Base-by-base conservation (phyloP, 1,284 basidiomycete species). In the Heterobasidion occidentale region DNA sequence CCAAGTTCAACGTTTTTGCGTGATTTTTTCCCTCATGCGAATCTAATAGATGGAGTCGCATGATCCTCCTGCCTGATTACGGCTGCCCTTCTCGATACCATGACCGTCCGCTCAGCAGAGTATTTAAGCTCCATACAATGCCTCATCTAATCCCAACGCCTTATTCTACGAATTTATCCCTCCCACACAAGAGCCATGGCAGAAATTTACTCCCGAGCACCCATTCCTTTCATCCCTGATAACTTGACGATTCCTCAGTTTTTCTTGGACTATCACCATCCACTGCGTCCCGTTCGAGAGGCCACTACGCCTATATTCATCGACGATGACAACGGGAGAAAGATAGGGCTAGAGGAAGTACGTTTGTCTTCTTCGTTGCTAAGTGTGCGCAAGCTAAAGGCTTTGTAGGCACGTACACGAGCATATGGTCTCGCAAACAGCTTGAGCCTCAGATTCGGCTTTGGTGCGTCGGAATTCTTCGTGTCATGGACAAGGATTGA, bases 231-330 rank as follows among this genome's bases (percentile, higher is more conserved):
- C 58, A 81, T 89, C 58, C 89, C 88, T 9, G 84, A 88, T 64
- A 71, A 90, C 68, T 69, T 90, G 54, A 85, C 84, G 11, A 74
- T 91, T 27, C 77, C 83, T 2, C 90, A 92, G 69, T 91, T 92
- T 67, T 74, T 90, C 48, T 75, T 91, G 36, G 82, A 86, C 62
- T 67, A 68, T 9, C 64, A 76, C 36, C 77, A 82, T 51, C 75
- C 80, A 1, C 58, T 70, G 17, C 74, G 78, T 36, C 85, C 86
- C 1, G 36, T 65, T 11, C 71, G 80, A 47, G 73, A 71, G 15
- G 60, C 67, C 1, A 68, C 68, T 46, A 64, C 68, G 3, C 81
- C 85, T 2, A 88, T 82, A 78, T 71, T 90, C 47, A 80, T 88
- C 54, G 81, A 90, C 20, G 85, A 89, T 61, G 68, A 70, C 14